Base-by-base conservation (phyloP, 2,329 filamentous ascomycete genomes). In the Huntiella abstrusa region DNA sequence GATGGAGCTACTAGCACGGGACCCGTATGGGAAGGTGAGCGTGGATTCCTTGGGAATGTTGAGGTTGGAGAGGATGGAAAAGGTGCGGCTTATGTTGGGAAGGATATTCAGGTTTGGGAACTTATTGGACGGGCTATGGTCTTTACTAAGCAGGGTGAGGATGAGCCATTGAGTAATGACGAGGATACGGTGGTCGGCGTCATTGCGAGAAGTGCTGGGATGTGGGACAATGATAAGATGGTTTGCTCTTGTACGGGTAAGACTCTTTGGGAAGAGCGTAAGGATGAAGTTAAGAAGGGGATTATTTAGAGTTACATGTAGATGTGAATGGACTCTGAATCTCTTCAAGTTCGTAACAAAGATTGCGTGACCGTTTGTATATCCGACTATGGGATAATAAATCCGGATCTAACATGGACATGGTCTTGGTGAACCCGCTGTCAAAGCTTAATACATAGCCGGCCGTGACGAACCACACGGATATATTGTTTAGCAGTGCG, bases 221-320 rank as follows among this genome's bases (percentile, higher is more conserved):
- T 94, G 51, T 98, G 91, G 91, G 88, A 95, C 61, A 94, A 98
- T 56, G 85, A 95, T 60, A 98, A 96, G 71, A 94, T 83, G 40
- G 88, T 98, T 4, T 98, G 91, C 61, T 94, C 86, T 41, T 98
- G 91, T 63, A 93, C 86, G 34, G 91, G 91, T 3, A 96, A 96
- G 75, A 96, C 87, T 48, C 75, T 98, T 8, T 98, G 91, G 91
- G 83, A 98, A 63, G 91, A 98, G 69, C 76, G 91, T 55, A 79
- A 80, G 63, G 87, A 95, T 57, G 84, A 94, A 65, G 77, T 87
- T 37, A 70, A 73, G 53, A 87, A 84, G 64, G 91, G 91, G 2
- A 96, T 98, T 84, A 65, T 91, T 54, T 95, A 62, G 76, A 51
- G n/a, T 22, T 13, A 35, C 22, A 35, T 38, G 17, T 38, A 38